Evolutionary conservation across 805 yeast genomes (phyloP).

Genomic region (Saturnispora kantuleensis): DNA sequence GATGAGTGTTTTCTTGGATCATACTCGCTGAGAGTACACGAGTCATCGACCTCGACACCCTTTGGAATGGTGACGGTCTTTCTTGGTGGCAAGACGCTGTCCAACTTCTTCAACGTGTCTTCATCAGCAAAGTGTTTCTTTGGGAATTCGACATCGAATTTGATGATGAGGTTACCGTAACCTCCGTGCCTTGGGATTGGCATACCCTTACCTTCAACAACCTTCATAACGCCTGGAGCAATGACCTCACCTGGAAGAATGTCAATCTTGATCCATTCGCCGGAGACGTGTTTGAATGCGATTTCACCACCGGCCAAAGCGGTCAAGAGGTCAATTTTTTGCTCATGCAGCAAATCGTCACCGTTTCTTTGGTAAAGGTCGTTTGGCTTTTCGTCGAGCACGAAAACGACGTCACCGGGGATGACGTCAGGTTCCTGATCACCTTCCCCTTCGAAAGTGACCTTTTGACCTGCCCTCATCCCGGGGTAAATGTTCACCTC

Average conservation of each 20-base stretch:
- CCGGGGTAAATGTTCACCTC: conserved; percentile 96
- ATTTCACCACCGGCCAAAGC: conserved; percentile 95
- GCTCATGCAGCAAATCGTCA: conserved; percentile 75
- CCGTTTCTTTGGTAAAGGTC: conserved; percentile 76
- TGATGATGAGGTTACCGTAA: conserved; percentile 75
- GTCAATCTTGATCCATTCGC: conserved; percentile 77
- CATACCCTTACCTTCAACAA: conserved; percentile 93
- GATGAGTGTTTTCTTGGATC: conserved; percentile 23
- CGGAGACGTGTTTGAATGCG: conserved; percentile 80
- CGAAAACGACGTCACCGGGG: conserved; percentile 94
- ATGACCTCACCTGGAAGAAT: conserved; percentile 90
- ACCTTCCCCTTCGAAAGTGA: conserved; percentile 90
- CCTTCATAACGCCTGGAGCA: conserved; percentile 72
- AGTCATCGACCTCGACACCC: conserved; percentile 69
- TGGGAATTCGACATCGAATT: conserved; percentile 89
- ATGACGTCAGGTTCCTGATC: conserved; percentile 92
- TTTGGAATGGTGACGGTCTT: conserved; percentile 49
- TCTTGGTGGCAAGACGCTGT: conserved; percentile 73
- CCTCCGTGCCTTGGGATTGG: conserved; percentile 86
- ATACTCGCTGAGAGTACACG: conserved; percentile 23
- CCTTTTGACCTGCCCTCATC: conserved; percentile 88
- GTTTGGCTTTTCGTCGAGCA: conserved; percentile 85
- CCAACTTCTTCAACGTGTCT: conserved; percentile 64
- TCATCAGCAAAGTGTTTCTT: conserved; percentile 59
- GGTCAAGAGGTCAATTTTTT: conserved; percentile 83